phyloP scores from a whole-genome alignment of 768 basidiomycete genomes.

The Russula vinacea region DNA sequence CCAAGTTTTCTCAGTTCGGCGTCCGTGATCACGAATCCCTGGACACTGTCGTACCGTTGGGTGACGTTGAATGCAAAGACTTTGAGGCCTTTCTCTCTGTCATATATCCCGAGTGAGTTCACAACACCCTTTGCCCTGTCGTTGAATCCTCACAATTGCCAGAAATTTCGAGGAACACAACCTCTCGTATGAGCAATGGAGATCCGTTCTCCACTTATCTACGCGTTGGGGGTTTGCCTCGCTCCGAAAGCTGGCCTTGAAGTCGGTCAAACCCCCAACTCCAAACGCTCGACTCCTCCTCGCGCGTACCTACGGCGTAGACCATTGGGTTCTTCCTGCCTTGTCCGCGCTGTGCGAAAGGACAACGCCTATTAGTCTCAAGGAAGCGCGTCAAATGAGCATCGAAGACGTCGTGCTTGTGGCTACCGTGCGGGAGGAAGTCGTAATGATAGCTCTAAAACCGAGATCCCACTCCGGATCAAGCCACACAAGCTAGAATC shows the following conservation, averaged over 20 bases:
- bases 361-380: slow-evolving; percentile 10
- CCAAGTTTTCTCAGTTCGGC: slow-evolving; percentile 14
- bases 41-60: slow-evolving; percentile 4
- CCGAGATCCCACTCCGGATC: slow-evolving; percentile 18
- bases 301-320: slow-evolving; percentile 26
- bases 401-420: slow-evolving; percentile 24
- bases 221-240: slow-evolving; percentile 36
- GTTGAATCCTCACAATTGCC: neutral
- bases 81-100: slow-evolving; percentile 29
- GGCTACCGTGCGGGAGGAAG: slow-evolving; percentile 26
- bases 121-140: neutral
- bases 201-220: slow-evolving; percentile 34
- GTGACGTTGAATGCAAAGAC: slow-evolving; percentile 15
- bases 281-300: slow-evolving; percentile 23
- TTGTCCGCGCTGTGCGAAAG: slow-evolving; percentile 23
- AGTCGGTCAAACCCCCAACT: slow-evolving; percentile 19
- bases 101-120: slow-evolving; percentile 28
- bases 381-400: slow-evolving; percentile 19
- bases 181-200: slow-evolving; percentile 33
- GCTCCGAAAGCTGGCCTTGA: slow-evolving; percentile 31
- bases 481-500: neutral
- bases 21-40: slow-evolving; percentile 17
- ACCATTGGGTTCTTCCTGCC: slow-evolving; percentile 24
- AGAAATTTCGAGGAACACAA: slow-evolving; percentile 23
- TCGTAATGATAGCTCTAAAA: neutral